phyloP scores from a whole-genome alignment of 306 rosid genomes.

The Castanea mollissima region DNA sequence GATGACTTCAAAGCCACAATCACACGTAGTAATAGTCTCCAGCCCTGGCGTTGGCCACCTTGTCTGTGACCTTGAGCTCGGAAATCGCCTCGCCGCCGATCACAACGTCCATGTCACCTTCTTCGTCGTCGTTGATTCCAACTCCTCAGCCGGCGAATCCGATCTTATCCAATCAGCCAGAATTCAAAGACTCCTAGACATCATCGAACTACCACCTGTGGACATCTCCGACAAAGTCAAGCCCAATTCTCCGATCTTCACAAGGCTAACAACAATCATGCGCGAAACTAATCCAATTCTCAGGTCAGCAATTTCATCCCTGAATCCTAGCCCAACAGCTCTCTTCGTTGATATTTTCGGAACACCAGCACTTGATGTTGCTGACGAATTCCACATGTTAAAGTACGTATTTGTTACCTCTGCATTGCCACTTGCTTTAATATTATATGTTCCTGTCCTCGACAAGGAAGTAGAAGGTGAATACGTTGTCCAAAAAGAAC shows the following conservation, averaged over 20 bases:
- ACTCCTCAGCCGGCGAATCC: neutral
- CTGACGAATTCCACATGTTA: neutral
- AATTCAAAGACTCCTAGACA: neutral
- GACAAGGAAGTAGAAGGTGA: neutral
- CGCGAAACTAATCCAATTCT: neutral
- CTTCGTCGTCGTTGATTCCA: neutral
- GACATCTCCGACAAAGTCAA: neutral
- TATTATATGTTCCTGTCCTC: neutral
- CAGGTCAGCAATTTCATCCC: neutral
- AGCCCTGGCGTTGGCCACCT: neutral
- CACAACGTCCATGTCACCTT: neutral
- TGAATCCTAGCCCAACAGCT: neutral
- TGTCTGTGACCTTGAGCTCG: neutral
- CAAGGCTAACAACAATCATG: neutral
- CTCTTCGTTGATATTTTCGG: neutral
- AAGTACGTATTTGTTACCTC: neutral
- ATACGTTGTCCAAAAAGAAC: neutral
- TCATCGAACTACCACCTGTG: neutral
- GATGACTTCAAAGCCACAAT: neutral
- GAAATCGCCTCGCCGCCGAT: neutral
- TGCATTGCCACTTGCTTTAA: neutral
- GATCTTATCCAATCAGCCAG: neutral
- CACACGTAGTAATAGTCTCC: neutral
- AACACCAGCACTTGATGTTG: neutral
- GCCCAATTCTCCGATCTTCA: neutral